Base-by-base conservation (phyloP, 495 filamentous ascomycete genomes). In the Entonaema liquescens region DNA sequence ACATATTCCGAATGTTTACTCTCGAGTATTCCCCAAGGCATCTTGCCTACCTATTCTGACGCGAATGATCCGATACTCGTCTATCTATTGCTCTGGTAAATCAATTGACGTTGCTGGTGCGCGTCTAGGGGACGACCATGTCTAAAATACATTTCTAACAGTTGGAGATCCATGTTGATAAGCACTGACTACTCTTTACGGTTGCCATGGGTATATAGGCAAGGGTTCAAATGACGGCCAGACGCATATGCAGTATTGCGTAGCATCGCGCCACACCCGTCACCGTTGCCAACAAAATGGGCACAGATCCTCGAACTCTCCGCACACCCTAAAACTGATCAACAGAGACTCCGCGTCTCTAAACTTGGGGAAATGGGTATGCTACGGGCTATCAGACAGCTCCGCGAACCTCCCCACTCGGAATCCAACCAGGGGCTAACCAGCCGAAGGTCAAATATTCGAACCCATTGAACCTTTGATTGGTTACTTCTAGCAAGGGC, bases 1-100 rank as follows among this genome's bases (percentile, higher is more conserved):
- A 86, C 84, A 73, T 78, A 74, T 55, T 78, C 78, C 72, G 78
- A 70, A 62, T 80, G 72, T 53, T 77, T 74, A 44, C 73, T 72
- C 53, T 77, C 74, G 15, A 77, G 66, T 17, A 77, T 74, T 61
- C 74, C 74, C 74, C 74, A 77, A 68, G 73, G 72, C 74, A 77
- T 77, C 40, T 29, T 75, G 44, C 53, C 66, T 35, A 31, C 31
- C 11, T 36, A 3, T 26, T 40, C 31, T 28, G 15, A 64, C 47
- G 28, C 23, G 53, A 63, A 64, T n/a, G 62, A 63, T 62, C 25
- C 4, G 8, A 28, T 29, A 59, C n/a, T 19, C 5, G 29, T 56
- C 26, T 47, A 23, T 44, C 11, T 40, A 40, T 25, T n/a, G 28
- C 11, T 42, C 47, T 8, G 35, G 25, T 12, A 65, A 31, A 29